Evolutionary conservation across 2,329 filamentous ascomycete genomes (phyloP), one percentile per base, ranked within the genome.

Genomic region (Aureobasidium namibiae): DNA sequence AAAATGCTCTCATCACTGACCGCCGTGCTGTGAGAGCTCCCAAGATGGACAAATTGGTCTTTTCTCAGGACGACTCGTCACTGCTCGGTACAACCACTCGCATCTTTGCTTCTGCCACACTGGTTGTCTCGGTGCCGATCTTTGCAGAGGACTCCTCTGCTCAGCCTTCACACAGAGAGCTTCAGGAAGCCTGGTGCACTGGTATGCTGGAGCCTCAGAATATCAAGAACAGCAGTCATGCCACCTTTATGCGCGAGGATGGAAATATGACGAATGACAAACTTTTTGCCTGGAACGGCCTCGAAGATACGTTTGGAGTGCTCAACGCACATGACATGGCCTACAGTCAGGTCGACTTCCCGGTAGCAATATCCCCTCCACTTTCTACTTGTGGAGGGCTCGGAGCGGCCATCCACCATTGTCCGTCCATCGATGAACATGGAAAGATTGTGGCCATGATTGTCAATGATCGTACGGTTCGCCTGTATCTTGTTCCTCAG

Each of bases 1-100:
- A 85, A 2, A 82, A 77, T 59, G 84, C 83, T 8, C 63, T 71
- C 21, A 65, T 69, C 5, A 71, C 71, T 6, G 70, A 72, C 52
- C 65, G 71, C 16, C 63, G 71, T 63, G 70, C 71, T 8, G 69
- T 71, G 2, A 63, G 70, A 44, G 68, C 66, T n/a, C 64, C 65
- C 10, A 66, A 64, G 41, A 70, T 73, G 69, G 71, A 73, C 54
- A 63, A 63, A 4, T 58, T 73, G 58, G 63, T 63, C 23, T 73
- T 73, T 58, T 73, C 71, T 1, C 67, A 70, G 24, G 70, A 73
- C 52, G 69, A 69, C 13, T 71, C 70, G 18, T 72, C 69, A 7
- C 62, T 73, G 29, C 60, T 73, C 3, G 71, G 70, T 1, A 73
- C 71, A 0, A 73, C 71, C 0, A 72, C 69, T 2, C 64, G 70